Percentiles rank a stretch among this genome's conserved stretches.
These are phyloP conservation scores for Wilcoxina mikolae DNA, from an alignment of 495 filamentous ascomycete species.

Conservation along the genomic window DNA sequence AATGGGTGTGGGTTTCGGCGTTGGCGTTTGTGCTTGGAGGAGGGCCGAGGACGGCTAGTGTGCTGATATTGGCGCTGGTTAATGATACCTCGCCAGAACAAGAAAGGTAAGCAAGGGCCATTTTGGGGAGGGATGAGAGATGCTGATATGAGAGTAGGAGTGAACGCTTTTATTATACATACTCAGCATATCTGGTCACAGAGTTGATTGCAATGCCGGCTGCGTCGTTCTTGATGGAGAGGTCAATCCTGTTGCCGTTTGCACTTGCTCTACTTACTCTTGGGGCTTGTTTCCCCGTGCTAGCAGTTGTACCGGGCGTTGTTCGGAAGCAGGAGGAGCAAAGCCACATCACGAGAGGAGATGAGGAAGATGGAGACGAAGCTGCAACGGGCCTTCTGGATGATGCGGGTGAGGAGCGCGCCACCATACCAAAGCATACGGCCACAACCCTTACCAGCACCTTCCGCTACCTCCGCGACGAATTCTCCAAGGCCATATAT, in stretches of 20 bases:
- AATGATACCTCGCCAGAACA: not conserved
- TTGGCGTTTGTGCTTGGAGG: constrained; percentile 8
- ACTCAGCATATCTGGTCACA: constrained; percentile 7
- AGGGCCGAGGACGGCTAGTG: constrained; percentile 2
- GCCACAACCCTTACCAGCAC: not conserved
- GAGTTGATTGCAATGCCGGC: constrained; percentile 5
- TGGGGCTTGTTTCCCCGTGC: not conserved
- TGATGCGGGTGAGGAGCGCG: not conserved
- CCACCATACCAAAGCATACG: not conserved
- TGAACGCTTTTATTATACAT: constrained; percentile 9
- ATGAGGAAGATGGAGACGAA: not conserved
- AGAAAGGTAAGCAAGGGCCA: not conserved
- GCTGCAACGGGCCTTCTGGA: not conserved
- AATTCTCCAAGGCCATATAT: not conserved
- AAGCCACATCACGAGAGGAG: not conserved
- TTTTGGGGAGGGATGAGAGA: not conserved
- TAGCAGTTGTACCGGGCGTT: not conserved
- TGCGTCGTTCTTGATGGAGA: not conserved
- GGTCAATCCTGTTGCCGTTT: not conserved
- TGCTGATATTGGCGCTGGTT: constrained; percentile 8
- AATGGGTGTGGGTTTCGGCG: constrained; percentile 6
- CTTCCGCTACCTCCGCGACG: not conserved
- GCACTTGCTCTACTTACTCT: constrained; percentile 1
- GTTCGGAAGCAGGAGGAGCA: not conserved
- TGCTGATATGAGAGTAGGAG: not conserved